Base-by-base conservation (phyloP, 2,329 filamentous ascomycete species). In the Pseudogymnoascus sp. region DNA sequence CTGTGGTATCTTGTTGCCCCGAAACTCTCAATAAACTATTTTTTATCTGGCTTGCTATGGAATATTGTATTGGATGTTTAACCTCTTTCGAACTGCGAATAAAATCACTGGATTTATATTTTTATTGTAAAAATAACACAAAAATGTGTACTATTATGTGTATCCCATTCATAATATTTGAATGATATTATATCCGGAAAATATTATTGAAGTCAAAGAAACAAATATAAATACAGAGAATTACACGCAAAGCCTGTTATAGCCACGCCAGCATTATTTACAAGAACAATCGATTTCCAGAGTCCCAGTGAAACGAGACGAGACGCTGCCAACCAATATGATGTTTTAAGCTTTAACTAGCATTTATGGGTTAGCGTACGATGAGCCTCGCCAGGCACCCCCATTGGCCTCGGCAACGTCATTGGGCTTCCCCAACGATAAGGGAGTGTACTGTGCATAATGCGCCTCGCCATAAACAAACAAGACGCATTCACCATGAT, bases 361-460 rank as follows among this genome's bases (percentile, higher is more conserved):
- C 26, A 31, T 54, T 17, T 11, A 54, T 7, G 31, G 26, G 26
- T 54, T 54, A 54, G 47, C 47, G 47, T 33, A 54, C 10, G 13
- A 29, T 15, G 15, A 29, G 29, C 7, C 41, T 47, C 24, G 41
- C 41, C 41, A 41, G 39, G 17, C 41, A 13, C 29, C 29, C 44
- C 47, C 47, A 54, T 54, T 17, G 29, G 47, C 47, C 47, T 54
- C 47, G 29, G 47, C 29, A 54, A 54, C 47, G 47, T 54, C 47
- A 54, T 54, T 33, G 47, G 13, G 47, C 47, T 54, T 33, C 47
- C 29, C 29, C 47, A 54, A 54, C 29, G 47, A 54, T 54, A 54
- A 54, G 47, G 40, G 47, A 54, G 44, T 33, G 47, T 33, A 54
- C 47, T 13, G 26, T 26, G 21, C 21, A 21, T 4, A 21, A 21